A percentile compares a stretch with the other conserved stretches of the same genome.
These are phyloP conservation scores for Syzygium grande DNA, from an alignment of 345 rosid genomes.

Conservation along the genomic window DNA sequence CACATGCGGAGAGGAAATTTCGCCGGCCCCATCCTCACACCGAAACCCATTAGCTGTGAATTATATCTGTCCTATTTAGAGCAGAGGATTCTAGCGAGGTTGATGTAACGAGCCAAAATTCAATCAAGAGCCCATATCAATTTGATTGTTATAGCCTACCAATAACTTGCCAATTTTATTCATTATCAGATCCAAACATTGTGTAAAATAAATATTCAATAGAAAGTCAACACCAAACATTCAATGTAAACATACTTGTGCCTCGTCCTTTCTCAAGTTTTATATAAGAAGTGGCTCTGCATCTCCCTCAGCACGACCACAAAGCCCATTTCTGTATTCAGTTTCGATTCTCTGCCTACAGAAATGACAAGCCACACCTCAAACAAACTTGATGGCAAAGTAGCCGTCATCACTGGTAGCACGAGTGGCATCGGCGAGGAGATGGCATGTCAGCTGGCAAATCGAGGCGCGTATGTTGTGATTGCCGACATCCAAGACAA, in stretches of 20 bases:
- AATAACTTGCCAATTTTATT: not conserved
- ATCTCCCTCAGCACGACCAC: not conserved
- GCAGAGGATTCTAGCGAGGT: no score
- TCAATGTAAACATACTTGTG: not conserved
- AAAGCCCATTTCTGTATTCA: not conserved
- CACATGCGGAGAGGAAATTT: no score
- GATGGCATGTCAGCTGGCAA: not conserved
- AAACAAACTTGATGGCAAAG: constrained; percentile 7
- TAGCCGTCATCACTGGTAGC: constrained; percentile 16
- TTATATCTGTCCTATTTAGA: no score
- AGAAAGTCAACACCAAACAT: not conserved
- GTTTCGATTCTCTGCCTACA: not conserved
- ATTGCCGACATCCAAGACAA: constrained; percentile 12
- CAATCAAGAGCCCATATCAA: no score
- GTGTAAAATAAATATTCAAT: not conserved
- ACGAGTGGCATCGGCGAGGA: constrained; percentile 12
- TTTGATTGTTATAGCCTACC: no score
- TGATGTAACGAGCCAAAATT: no score
- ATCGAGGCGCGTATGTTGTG: not conserved
- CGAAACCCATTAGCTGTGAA: no score
- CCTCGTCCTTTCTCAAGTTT: not conserved
- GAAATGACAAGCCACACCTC: not conserved
- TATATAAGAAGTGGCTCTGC: not conserved
- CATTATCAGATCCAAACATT: not conserved
- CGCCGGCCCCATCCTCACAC: no score